Conservation (phyloP, 2,329 filamentous ascomycete species). For the Aspergillus jensenii region DNA sequence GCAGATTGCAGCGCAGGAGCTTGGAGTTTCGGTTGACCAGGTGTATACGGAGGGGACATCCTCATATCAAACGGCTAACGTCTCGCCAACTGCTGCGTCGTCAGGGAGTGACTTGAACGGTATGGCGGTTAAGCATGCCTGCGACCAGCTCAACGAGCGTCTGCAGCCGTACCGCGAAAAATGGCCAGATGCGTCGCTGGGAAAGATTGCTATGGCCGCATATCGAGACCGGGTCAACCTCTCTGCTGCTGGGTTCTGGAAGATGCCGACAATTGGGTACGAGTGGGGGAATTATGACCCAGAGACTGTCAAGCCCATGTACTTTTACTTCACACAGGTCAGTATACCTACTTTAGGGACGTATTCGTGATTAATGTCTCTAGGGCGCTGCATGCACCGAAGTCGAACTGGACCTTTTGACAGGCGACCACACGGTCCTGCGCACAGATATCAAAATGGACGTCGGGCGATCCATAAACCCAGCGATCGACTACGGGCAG, state of each 20-base stretch:
- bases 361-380: too few species aligned
- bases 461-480: conserved; percentile 64
- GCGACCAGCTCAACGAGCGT: conserved; percentile 82
- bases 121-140: conserved; percentile 92
- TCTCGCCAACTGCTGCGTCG: conserved; percentile 88
- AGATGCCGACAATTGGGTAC: conserved; percentile 95
- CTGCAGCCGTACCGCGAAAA: conserved; percentile 82
- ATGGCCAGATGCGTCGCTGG: conserved; percentile 76
- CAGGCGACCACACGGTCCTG: conserved; percentile 87
- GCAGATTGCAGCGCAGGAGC: conserved; percentile 89
- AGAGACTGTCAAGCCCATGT: conserved; percentile 82
- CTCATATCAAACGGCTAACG: conserved; percentile 95
- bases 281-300: conserved; percentile 63
- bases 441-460: conserved; percentile 99
- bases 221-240: conserved; percentile 97
- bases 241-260: conserved; percentile 98
- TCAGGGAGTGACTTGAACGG: conserved; percentile 94
- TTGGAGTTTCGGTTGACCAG: conserved; percentile 61
- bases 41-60: conserved; percentile 52
- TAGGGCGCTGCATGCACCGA: conserved; percentile 82
- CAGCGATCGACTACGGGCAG: conserved; percentile 77
- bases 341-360: too few species aligned
- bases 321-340: conserved; percentile 93
- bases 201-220: conserved; percentile 82
- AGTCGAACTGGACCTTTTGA: conserved; percentile 90